A percentile compares a stretch with the other conserved stretches of the same genome.
These are phyloP conservation scores for Tolypocladium album DNA, from an alignment of 2,329 filamentous ascomycete species.

Conservation along the genomic window DNA sequence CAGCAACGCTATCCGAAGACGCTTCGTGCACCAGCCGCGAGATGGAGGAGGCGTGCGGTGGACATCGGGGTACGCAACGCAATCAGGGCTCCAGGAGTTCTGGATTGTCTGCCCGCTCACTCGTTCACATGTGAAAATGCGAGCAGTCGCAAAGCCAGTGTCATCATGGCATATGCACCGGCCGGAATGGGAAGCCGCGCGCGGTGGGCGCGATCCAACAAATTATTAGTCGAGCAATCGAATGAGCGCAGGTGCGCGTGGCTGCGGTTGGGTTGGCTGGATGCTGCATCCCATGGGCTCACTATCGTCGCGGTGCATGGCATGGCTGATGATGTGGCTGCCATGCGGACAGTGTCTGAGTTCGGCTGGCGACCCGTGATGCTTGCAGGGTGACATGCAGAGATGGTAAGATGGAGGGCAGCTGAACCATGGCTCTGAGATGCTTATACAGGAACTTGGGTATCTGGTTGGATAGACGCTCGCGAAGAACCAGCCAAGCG, in stretches of 20 bases:
- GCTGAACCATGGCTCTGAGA: neutral
- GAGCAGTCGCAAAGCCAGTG: neutral
- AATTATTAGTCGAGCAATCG: neutral
- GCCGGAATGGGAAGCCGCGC: neutral
- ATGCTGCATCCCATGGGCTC: neutral
- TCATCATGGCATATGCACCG: neutral
- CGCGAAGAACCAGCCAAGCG: neutral
- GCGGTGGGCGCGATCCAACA: neutral
- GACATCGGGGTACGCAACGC: neutral
- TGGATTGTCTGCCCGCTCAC: neutral
- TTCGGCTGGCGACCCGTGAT: neutral
- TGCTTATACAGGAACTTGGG: neutral
- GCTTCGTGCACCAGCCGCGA: neutral
- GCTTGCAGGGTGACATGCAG: constrained; percentile 1
- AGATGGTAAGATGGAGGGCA: neutral
- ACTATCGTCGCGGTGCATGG: neutral
- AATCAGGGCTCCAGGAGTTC: neutral
- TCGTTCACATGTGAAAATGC: neutral
- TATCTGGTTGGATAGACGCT: neutral
- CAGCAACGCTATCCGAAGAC: neutral
- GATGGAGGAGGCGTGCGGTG: neutral
- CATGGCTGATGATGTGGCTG: neutral
- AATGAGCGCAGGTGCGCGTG: neutral
- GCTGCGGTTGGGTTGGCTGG: neutral
- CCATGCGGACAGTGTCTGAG: neutral